A percentile compares a stretch with the other conserved stretches of the same genome.
These are phyloP conservation scores for Rutstroemia sp. DNA, from an alignment of 2,329 filamentous ascomycete species.

Conservation along the genomic window DNA sequence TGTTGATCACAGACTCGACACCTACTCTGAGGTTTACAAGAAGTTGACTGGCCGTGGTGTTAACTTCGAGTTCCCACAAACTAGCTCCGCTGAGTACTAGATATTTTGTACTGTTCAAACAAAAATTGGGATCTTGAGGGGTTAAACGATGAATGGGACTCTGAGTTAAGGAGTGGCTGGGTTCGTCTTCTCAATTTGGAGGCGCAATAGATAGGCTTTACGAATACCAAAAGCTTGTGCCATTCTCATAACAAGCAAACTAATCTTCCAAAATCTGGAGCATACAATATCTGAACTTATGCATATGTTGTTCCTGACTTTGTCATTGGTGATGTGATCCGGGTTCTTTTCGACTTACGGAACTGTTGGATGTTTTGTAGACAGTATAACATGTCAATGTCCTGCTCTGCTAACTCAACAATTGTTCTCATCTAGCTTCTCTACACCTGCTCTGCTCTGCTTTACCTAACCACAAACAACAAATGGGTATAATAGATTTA, in stretches of 20 bases:
- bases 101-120: conserved; percentile 20
- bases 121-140: conserved; percentile 3
- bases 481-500: background rate
- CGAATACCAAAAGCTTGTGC: conserved; percentile 10
- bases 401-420: no score
- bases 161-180: background rate
- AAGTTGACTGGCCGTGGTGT: conserved; percentile 93
- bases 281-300: no score
- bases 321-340: no score
- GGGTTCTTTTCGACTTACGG: no score
- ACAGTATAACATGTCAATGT: no score
- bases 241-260: conserved; percentile 1
- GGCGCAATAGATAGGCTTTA: conserved; percentile 9
- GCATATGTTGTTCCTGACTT: no score
- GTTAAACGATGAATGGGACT: background rate
- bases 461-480: background rate
- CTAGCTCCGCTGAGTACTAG: conserved; percentile 73
- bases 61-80: conserved; percentile 97
- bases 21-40: conserved; percentile 99
- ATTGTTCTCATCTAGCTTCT: no score
- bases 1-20: conserved; percentile 99
- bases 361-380: no score
- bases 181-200: background rate
- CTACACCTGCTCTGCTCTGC: no score
- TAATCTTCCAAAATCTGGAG: background rate